Evolutionary conservation across 2,329 filamentous ascomycete genomes (phyloP).

Genomic region (Gnomoniopsis smithogilvyi): DNA sequence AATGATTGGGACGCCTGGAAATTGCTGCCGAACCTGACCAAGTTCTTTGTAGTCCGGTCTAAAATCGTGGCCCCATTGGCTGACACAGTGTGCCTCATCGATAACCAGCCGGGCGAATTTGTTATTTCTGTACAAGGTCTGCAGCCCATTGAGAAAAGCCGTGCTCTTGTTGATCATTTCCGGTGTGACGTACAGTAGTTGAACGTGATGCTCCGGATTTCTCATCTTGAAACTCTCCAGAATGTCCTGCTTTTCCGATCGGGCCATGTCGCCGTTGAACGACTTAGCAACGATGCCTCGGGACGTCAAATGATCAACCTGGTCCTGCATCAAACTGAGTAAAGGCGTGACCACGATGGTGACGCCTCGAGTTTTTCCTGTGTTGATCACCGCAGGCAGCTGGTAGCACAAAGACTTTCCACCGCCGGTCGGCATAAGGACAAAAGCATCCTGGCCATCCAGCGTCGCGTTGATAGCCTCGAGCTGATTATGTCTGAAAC

Average conservation of each 20-base stretch:
- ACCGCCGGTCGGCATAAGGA: constrained; percentile 96
- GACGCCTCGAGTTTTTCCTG: constrained; percentile 78
- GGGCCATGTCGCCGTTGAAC: constrained; percentile 73
- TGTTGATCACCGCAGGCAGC: constrained; percentile 78
- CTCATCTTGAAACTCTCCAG: constrained; percentile 59
- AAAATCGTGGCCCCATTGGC: constrained; percentile 99
- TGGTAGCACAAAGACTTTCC: constrained; percentile 98
- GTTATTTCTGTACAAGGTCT: constrained; percentile 62
- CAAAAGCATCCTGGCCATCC: constrained; percentile 82
- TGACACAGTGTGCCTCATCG: constrained; percentile 98
- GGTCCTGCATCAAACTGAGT: constrained; percentile 95
- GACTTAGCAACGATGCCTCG: constrained; percentile 76
- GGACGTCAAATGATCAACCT: constrained; percentile 76
- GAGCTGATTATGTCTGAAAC: constrained; percentile 87
- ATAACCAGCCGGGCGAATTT: constrained; percentile 90
- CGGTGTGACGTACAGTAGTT: constrained; percentile 91
- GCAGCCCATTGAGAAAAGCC: constrained; percentile 63
- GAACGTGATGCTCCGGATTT: constrained; percentile 71
- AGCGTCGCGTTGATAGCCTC: constrained; percentile 95
- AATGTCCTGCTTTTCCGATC: constrained; percentile 62
- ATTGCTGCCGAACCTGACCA: constrained; percentile 68
- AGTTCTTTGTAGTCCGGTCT: constrained; percentile 91
- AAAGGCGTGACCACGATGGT: constrained; percentile 95
- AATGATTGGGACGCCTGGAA: constrained; percentile 83
- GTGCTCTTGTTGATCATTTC: constrained; percentile 91